These are phyloP conservation scores for Ceratocystis ficicola DNA, from an alignment of 2,329 filamentous ascomycete genomes.

Conservation along the genomic window DNA sequence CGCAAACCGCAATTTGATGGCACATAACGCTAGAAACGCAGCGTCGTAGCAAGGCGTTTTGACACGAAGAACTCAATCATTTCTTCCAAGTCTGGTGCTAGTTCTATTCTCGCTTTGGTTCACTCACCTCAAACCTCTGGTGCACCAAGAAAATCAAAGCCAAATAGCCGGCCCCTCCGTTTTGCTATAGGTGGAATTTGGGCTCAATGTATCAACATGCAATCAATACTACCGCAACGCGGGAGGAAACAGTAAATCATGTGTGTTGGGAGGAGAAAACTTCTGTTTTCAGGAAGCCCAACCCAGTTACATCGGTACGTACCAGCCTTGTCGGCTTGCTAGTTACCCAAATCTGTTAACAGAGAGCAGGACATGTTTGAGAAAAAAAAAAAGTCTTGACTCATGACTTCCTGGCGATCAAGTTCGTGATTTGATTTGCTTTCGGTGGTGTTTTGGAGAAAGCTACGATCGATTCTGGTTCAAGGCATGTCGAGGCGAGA, in stretches of 20 bases:
- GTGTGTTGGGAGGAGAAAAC: not conserved
- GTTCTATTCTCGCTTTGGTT: not conserved
- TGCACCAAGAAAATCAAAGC: not conserved
- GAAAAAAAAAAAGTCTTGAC: not conserved
- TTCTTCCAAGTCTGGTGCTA: not conserved
- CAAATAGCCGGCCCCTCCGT: not conserved
- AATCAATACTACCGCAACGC: too few species aligned
- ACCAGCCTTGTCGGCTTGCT: not conserved
- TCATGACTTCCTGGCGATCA: not conserved
- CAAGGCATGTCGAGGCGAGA: not conserved
- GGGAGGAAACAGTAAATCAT: too few species aligned
- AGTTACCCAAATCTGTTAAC: not conserved
- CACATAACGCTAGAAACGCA: not conserved
- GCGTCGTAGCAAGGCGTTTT: slow-evolving; percentile 3
- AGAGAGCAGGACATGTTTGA: not conserved
- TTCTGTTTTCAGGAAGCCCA: not conserved
- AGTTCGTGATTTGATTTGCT: slow-evolving; percentile 10
- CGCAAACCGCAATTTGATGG: not conserved
- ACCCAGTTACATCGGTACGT: not conserved
- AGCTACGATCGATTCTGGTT: not conserved
- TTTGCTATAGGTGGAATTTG: not conserved
- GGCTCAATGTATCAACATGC: too few species aligned
- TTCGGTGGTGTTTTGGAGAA: not conserved
- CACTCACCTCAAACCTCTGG: not conserved
- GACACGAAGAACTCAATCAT: not conserved